Conservation (phyloP, 208 protist species). For the Angomonas ambiguus region DNA sequence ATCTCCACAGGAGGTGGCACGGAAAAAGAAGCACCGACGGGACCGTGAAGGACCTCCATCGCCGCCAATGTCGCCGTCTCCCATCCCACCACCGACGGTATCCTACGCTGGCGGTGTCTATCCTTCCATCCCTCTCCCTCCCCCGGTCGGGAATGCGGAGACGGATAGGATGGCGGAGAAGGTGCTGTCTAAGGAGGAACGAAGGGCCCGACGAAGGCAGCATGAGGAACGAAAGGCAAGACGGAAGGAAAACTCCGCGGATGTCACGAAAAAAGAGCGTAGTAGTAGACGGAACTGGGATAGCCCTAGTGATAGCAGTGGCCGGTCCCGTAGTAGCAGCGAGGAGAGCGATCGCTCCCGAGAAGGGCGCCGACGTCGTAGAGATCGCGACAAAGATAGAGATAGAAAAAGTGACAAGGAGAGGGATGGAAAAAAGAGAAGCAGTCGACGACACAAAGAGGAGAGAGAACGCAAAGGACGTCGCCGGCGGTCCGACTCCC, state of each 20-base stretch:
- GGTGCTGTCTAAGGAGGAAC: constrained; percentile 1
- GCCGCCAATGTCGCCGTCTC: not conserved
- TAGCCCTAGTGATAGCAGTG: not conserved
- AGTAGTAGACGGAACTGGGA: not conserved
- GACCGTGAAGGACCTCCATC: not conserved
- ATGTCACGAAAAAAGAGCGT: not conserved
- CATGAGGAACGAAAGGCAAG: constrained; percentile 4
- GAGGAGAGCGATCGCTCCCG: not conserved
- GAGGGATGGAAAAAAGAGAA: not conserved
- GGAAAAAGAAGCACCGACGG: constrained; percentile 7
- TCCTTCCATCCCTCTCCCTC: not conserved
- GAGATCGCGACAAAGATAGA: not conserved
- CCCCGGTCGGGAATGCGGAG: not conserved
- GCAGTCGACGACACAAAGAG: not conserved
- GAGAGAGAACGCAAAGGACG: not conserved
- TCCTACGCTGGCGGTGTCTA: not conserved
- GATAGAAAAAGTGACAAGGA: not conserved
- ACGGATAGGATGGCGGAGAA: not conserved
- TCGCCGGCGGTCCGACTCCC: not conserved
- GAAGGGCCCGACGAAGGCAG: not conserved
- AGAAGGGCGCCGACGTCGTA: not conserved
- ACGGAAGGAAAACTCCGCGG: not conserved
- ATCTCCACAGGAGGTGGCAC: constrained; percentile 7
- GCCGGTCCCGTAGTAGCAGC: not conserved
- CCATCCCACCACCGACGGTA: not conserved